Conservation (phyloP, 768 basidiomycete genomes). For the Trichaptum fuscoviolaceum region DNA sequence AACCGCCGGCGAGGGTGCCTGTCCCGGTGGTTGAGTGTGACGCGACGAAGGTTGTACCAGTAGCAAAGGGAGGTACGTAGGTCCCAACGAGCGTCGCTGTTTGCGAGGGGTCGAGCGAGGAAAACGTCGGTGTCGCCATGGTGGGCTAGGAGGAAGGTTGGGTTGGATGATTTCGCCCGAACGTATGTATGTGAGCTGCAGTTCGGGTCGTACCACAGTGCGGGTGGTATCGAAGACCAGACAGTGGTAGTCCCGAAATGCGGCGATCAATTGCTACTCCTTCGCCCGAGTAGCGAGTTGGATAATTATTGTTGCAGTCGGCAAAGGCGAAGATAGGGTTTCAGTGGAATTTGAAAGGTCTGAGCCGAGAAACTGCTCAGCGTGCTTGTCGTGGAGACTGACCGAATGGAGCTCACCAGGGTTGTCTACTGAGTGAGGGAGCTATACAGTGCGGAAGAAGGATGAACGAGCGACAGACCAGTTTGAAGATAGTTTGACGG, state of each 20-base stretch:
- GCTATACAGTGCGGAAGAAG: background rate
- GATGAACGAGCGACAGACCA: background rate
- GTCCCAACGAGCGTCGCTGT: constrained; percentile 12
- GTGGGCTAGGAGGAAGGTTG: background rate
- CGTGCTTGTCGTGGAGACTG: background rate
- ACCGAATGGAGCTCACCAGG: background rate
- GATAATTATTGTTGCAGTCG: background rate
- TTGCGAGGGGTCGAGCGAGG: constrained; percentile 7
- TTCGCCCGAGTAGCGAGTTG: background rate
- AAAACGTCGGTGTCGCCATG: constrained; percentile 3
- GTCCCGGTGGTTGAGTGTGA: constrained; percentile 7
- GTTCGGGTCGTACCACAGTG: background rate
- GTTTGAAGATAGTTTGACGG: background rate
- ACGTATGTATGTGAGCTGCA: background rate
- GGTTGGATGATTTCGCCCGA: background rate
- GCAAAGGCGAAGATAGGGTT: background rate
- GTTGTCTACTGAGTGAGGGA: background rate
- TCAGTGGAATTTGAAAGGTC: background rate
- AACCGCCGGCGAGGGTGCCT: constrained; percentile 4
- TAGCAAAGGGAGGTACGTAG: constrained; percentile 16
- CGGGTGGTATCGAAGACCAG: background rate
- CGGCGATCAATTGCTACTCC: background rate
- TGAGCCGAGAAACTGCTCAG: background rate
- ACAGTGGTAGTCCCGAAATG: constrained; percentile 2
- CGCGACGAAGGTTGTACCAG: constrained; percentile 6